Evolutionary conservation across 108 stramenopile genomes (phyloP).

Genomic region (Skeletonema costatum): DNA sequence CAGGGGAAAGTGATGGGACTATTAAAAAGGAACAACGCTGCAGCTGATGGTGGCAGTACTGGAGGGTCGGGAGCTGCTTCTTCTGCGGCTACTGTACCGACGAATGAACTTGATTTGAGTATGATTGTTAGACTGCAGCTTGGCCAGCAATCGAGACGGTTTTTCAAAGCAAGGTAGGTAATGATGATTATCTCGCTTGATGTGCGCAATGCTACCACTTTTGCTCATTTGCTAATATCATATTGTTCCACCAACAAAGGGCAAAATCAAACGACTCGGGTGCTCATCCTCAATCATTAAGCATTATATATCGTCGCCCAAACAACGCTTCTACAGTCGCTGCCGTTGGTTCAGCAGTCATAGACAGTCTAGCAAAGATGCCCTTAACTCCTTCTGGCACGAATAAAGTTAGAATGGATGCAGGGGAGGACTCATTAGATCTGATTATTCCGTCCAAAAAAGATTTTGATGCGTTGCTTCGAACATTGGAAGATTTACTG

Average conservation of each 20-base stretch:
- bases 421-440: conserved; percentile 67
- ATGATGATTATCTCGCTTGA: background rate
- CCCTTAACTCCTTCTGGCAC: conserved; percentile 3
- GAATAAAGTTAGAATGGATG: conserved; percentile 20
- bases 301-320: conserved; percentile 38
- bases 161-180: conserved; percentile 50
- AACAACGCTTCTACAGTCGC: conserved; percentile 3
- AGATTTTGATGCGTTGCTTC: conserved; percentile 52
- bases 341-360: conserved; percentile 24
- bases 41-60: background rate
- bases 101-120: conserved; percentile 62
- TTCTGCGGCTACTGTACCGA: background rate
- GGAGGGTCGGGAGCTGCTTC: background rate
- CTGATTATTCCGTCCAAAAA: conserved; percentile 57
- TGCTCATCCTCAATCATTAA: conserved; percentile 6
- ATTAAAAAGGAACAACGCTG: conserved; percentile 20
- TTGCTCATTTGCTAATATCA: background rate
- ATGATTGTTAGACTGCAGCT: conserved; percentile 64
- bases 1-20: conserved; percentile 43
- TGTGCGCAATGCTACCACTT: too few relatives aligned
- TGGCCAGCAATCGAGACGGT: conserved; percentile 72
- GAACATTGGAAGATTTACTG: conserved; percentile 60
- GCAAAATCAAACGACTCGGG: conserved; percentile 7
- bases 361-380: conserved; percentile 34
- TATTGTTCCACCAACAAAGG: background rate